phyloP scores from a whole-genome alignment of 202 grass and related monocot species.

The Hordeum pubiflorum region DNA sequence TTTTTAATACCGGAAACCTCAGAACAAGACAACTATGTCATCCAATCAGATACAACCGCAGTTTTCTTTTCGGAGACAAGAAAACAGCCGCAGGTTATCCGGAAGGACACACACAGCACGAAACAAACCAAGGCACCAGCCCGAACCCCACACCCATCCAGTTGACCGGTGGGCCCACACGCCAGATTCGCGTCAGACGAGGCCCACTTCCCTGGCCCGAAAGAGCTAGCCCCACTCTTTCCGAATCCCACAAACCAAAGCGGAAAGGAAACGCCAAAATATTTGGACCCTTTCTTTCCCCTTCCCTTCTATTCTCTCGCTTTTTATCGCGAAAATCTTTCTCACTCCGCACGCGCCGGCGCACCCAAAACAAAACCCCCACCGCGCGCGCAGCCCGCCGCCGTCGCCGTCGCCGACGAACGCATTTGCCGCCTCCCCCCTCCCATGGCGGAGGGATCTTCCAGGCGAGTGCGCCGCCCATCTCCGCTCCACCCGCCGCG shows the following conservation, averaged over 20 bases:
- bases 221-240: background rate
- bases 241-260: background rate
- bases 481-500: background rate
- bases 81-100: background rate
- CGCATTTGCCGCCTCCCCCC: conserved; percentile 18
- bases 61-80: too few relatives aligned
- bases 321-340: conserved; percentile 10
- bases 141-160: background rate
- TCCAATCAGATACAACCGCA: too few relatives aligned
- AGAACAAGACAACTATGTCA: too few relatives aligned
- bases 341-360: background rate
- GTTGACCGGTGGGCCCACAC: background rate
- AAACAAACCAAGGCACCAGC: background rate
- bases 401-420: conserved; percentile 1
- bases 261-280: conserved; percentile 13
- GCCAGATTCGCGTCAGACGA: background rate
- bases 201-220: background rate
- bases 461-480: conserved; percentile 17
- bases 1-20: too few relatives aligned
- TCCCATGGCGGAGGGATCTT: conserved; percentile 24
- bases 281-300: conserved; percentile 6
- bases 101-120: too few relatives aligned
- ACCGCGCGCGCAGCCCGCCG: background rate
- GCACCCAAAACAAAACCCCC: background rate
- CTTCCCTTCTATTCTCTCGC: conserved; percentile 1